Percentiles rank a stretch among this genome's conserved stretches.
These are phyloP conservation scores for Ustilago sp. DNA, from an alignment of 1,284 basidiomycete species.

Conservation along the genomic window DNA sequence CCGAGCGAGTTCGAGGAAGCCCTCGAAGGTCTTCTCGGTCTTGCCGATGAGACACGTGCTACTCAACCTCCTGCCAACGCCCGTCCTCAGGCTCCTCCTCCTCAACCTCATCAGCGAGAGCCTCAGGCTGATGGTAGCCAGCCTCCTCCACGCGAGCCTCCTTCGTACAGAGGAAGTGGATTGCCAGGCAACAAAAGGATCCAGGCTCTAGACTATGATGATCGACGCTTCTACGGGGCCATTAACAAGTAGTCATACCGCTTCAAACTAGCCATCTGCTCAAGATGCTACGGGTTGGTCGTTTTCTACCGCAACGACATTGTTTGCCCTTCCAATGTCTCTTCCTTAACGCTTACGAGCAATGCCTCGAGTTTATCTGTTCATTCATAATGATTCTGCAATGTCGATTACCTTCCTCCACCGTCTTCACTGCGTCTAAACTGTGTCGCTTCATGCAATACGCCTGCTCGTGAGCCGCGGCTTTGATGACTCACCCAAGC, in stretches of 20 bases:
- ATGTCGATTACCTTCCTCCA: too few relatives aligned
- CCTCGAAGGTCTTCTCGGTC: background rate
- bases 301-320: too few relatives aligned
- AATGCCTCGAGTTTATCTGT: too few relatives aligned
- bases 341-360: too few relatives aligned
- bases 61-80: background rate
- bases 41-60: background rate
- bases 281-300: too few relatives aligned
- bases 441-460: too few relatives aligned
- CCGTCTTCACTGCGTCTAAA: too few relatives aligned
- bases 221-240: background rate
- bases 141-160: background rate
- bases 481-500: too few relatives aligned
- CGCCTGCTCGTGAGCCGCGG: too few relatives aligned
- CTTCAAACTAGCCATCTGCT: too few relatives aligned
- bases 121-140: background rate
- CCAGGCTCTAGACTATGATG: background rate
- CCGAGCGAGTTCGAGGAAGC: constrained; percentile 2
- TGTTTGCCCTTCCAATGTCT: too few relatives aligned
- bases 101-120: background rate
- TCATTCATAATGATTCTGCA: too few relatives aligned
- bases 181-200: background rate
- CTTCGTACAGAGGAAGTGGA: background rate
- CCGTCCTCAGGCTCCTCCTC: background rate
- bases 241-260: background rate